Percentiles rank a stretch among this genome's conserved stretches.
phyloP scores from a whole-genome alignment of 208 protist species.

The Trypanosomatidae sp. region DNA sequence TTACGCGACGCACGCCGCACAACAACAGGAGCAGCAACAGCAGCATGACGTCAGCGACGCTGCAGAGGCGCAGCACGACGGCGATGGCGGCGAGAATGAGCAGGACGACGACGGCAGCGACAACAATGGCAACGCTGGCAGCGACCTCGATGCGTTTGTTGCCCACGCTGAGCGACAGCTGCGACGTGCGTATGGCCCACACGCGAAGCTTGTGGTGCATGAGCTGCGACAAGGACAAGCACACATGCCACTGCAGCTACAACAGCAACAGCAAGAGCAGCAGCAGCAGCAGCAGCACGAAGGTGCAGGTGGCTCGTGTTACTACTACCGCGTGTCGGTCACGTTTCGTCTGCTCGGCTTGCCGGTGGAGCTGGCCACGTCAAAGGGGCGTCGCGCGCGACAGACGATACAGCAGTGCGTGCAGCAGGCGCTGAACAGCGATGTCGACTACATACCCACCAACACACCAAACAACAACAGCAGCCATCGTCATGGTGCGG shows the following conservation, averaged over 20 bases:
- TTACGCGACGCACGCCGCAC: too few relatives aligned
- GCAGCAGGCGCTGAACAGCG: constrained; percentile 57
- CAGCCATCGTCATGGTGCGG: not conserved
- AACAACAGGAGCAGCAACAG: too few relatives aligned
- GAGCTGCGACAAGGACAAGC: constrained; percentile 12
- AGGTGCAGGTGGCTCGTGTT: not conserved
- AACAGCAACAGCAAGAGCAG: constrained; percentile 1
- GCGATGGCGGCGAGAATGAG: not conserved
- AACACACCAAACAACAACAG: not conserved
- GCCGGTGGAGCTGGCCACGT: constrained; percentile 64
- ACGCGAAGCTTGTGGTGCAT: constrained; percentile 58
- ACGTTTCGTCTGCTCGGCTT: constrained; percentile 76
- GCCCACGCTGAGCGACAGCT: constrained; percentile 34
- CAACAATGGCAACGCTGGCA: constrained; percentile 5
- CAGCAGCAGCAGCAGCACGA: constrained; percentile 2
- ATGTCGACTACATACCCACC: constrained; percentile 53
- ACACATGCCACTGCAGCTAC: not conserved
- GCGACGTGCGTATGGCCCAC: constrained; percentile 49
- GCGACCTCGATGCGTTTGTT: constrained; percentile 15
- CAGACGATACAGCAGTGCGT: constrained; percentile 46
- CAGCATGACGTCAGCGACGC: not conserved
- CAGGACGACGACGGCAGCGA: not conserved
- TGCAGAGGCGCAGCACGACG: not conserved
- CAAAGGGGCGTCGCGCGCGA: constrained; percentile 16
- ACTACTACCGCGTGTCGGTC: constrained; percentile 51